Conservation (phyloP, 345 rosid genomes). For the Lepidium africanum region DNA sequence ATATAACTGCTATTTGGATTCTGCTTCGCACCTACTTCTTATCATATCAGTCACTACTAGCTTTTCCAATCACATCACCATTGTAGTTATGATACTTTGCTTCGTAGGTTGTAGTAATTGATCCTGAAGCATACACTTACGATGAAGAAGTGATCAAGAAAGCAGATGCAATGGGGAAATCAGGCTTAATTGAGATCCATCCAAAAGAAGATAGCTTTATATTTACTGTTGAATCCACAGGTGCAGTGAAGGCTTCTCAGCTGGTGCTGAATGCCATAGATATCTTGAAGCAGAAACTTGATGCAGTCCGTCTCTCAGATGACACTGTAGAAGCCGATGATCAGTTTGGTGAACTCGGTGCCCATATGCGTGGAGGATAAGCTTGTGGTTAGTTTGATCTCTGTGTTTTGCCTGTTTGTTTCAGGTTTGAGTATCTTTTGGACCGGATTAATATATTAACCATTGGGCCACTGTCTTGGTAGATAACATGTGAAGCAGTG, state of each 20-base stretch:
- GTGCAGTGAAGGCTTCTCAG: slow-evolving; percentile 86
- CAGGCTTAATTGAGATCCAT: slow-evolving; percentile 78
- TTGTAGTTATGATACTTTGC: not conserved
- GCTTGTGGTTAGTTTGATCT: not conserved
- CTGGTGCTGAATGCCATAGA: slow-evolving; percentile 84
- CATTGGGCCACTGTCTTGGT: not conserved
- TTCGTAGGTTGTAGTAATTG: slow-evolving; percentile 66
- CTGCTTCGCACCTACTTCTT: not conserved
- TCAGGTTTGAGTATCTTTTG: not conserved
- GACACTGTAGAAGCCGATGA: slow-evolving; percentile 97
- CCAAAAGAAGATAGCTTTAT: slow-evolving; percentile 82
- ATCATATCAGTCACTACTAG: not conserved
- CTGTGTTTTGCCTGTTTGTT: not conserved
- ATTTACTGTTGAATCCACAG: slow-evolving; percentile 91
- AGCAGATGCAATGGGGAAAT: slow-evolving; percentile 88
- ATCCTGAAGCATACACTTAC: slow-evolving; percentile 85
- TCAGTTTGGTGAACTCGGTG: slow-evolving; percentile 98
- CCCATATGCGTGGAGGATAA: slow-evolving; percentile 93
- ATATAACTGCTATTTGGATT: not conserved
- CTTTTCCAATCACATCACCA: not conserved
- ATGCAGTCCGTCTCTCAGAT: slow-evolving; percentile 83
- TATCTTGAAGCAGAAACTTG: slow-evolving; percentile 78
- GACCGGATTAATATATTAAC: slow-evolving; percentile 1
- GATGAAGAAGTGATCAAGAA: slow-evolving; percentile 92
- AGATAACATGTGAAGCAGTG: slow-evolving; percentile 13